These are phyloP conservation scores for Candida ipomoeae DNA, from an alignment of 805 yeast genomes.

Conservation along the genomic window DNA sequence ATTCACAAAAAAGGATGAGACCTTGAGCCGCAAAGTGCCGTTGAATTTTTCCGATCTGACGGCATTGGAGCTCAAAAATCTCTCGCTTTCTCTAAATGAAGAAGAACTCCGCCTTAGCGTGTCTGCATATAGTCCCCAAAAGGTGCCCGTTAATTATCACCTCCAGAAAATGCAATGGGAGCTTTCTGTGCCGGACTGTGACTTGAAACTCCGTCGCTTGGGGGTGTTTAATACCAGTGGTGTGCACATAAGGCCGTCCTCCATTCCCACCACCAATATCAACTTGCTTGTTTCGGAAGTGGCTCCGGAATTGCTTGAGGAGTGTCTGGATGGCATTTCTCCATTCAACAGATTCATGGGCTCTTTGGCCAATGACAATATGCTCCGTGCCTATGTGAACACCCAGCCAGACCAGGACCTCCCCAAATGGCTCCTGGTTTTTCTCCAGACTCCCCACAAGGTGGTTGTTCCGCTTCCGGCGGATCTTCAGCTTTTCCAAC, in stretches of 20 bases:
- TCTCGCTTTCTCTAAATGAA: background rate
- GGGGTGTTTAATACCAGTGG: slow-evolving; percentile 23
- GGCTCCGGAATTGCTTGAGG: slow-evolving; percentile 16
- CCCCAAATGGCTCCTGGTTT: background rate
- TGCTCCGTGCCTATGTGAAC: slow-evolving; percentile 3
- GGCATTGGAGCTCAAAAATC: background rate
- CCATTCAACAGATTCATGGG: slow-evolving; percentile 21
- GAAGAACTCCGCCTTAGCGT: background rate
- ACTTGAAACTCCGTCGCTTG: slow-evolving; percentile 15
- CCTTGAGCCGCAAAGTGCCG: background rate
- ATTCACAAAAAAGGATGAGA: background rate
- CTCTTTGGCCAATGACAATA: slow-evolving; percentile 16
- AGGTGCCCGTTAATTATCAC: slow-evolving; percentile 4
- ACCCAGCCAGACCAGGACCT: background rate
- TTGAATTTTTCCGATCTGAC: background rate
- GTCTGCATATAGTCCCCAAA: background rate
- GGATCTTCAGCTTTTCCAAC: background rate
- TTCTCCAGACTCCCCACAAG: background rate
- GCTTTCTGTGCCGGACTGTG: slow-evolving; percentile 26
- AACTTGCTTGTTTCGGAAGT: slow-evolving; percentile 20
- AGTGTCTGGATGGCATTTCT: slow-evolving; percentile 21
- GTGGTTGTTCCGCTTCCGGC: background rate
- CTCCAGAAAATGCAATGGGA: slow-evolving; percentile 26
- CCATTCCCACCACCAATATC: slow-evolving; percentile 15
- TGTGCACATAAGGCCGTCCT: slow-evolving; percentile 15